Evolutionary conservation across 192 early-diverging fungal species (phyloP).

Genomic region (Dissophora globulifera): DNA sequence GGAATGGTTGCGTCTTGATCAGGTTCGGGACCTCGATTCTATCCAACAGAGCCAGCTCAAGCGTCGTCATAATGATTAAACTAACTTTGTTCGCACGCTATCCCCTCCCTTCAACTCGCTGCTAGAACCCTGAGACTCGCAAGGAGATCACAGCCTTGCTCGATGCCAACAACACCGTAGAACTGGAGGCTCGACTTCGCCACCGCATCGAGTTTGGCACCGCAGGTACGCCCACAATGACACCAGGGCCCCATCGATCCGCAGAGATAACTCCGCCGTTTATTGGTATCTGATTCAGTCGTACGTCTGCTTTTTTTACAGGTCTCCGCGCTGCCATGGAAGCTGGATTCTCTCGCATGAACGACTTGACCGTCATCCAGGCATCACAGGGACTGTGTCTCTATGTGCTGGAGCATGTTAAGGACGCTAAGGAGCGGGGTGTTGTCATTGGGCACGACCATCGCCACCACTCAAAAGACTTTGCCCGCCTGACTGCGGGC

Average conservation of each 20-base stretch:
- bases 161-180: slow-evolving; percentile 56
- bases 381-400: slow-evolving; percentile 87
- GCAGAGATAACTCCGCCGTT: too few relatives aligned
- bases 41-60: too few relatives aligned
- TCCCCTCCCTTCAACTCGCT: not conserved
- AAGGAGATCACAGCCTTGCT: slow-evolving; percentile 65
- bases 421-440: slow-evolving; percentile 71
- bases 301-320: too few relatives aligned
- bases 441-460: slow-evolving; percentile 96
- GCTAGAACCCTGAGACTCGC: slow-evolving; percentile 70
- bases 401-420: slow-evolving; percentile 70
- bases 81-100: too few relatives aligned
- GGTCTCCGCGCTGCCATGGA: slow-evolving; percentile 93
- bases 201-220: slow-evolving; percentile 87
- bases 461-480: slow-evolving; percentile 85
- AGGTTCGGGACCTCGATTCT: too few relatives aligned
- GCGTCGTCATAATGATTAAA: too few relatives aligned
- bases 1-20: slow-evolving; percentile 68
- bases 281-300: too few relatives aligned
- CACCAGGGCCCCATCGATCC: too few relatives aligned
- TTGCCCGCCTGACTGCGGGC: slow-evolving; percentile 85
- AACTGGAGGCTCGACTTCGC: slow-evolving; percentile 66
- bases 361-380: slow-evolving; percentile 92
- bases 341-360: slow-evolving; percentile 93
- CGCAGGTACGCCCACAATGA: slow-evolving; percentile 73